Evolutionary conservation across 345 rosid genomes (phyloP).

Genomic region (Lenwebbia sp.): DNA sequence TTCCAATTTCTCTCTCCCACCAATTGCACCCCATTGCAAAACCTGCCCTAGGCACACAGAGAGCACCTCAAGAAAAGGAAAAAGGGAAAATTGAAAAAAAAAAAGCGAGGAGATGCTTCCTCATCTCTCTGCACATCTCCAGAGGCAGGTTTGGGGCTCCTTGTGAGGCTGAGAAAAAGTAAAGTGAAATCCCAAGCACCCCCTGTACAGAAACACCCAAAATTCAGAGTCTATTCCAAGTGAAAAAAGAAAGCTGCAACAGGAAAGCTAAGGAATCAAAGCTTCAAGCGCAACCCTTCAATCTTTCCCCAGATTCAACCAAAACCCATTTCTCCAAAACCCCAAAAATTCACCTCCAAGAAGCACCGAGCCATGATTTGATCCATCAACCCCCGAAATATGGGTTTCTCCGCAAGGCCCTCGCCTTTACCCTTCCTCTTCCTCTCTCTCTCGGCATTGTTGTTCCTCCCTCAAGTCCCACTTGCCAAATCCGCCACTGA

Average conservation of each 20-base stretch:
- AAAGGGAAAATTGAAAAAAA: neutral
- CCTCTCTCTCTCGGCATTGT: constrained; percentile 18
- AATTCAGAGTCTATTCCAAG: neutral
- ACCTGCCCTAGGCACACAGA: neutral
- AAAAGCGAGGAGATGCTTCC: neutral
- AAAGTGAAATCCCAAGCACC: neutral
- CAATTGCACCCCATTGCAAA: neutral
- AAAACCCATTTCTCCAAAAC: constrained; percentile 10
- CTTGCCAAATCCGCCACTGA: constrained; percentile 44
- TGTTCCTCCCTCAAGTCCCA: constrained; percentile 20
- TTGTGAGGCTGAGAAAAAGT: neutral
- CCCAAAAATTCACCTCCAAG: neutral
- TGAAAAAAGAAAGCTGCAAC: neutral
- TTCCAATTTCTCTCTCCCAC: neutral
- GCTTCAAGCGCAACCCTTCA: neutral
- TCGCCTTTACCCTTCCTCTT: constrained; percentile 3
- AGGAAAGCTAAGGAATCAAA: neutral
- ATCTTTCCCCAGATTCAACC: constrained; percentile 2
- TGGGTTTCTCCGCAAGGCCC: constrained; percentile 36
- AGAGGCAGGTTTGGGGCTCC: neutral
- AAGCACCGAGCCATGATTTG: constrained; percentile 33
- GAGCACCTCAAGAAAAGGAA: neutral
- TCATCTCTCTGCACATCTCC: neutral
- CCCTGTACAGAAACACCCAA: neutral
- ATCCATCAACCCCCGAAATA: constrained; percentile 21